Evolutionary conservation across 2,329 filamentous ascomycete species (phyloP).

Genomic region (Penicillium sp.): DNA sequence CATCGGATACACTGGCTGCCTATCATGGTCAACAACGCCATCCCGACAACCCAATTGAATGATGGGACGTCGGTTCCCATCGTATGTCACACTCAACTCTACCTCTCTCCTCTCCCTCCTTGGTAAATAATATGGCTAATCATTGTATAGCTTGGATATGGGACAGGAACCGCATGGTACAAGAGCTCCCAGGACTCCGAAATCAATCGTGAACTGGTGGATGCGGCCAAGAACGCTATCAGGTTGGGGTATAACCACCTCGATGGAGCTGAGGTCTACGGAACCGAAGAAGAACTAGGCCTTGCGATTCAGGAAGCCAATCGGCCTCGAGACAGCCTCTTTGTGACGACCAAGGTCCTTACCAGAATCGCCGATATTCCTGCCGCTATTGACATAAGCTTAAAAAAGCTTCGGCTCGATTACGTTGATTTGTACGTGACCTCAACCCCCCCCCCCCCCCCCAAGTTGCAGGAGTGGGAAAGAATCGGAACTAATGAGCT

Average conservation of each 20-base stretch:
- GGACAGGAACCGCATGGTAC: conserved; percentile 65
- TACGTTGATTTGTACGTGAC: conserved; percentile 60
- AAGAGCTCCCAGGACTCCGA: conserved; percentile 51
- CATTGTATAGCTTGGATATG: conserved; percentile 55
- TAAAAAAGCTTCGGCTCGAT: conserved; percentile 60
- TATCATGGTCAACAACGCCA: conserved; percentile 12
- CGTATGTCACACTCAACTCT: conserved; percentile 33
- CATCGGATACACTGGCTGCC: not conserved
- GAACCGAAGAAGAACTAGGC: conserved; percentile 51
- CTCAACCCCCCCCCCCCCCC: too few species aligned
- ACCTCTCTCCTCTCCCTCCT: not conserved
- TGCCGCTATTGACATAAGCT: conserved; percentile 53
- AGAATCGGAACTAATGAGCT: not conserved
- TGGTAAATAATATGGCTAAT: conserved; percentile 1
- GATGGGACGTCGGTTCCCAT: conserved; percentile 58
- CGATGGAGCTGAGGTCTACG: conserved; percentile 61
- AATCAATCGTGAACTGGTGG: conserved; percentile 56
- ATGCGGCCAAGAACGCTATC: conserved; percentile 58
- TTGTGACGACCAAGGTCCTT: conserved; percentile 59
- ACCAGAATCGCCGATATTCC: conserved; percentile 56
- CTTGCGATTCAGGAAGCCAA: conserved; percentile 49
- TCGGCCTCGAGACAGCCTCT: conserved; percentile 49
- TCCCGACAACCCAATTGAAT: conserved; percentile 55
- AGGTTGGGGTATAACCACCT: conserved; percentile 61
- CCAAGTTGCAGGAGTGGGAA: not conserved